A percentile compares a stretch with the other conserved stretches of the same genome.
These are phyloP conservation scores for Metschnikowia shivogae DNA, from an alignment of 805 yeast species.

Conservation along the genomic window DNA sequence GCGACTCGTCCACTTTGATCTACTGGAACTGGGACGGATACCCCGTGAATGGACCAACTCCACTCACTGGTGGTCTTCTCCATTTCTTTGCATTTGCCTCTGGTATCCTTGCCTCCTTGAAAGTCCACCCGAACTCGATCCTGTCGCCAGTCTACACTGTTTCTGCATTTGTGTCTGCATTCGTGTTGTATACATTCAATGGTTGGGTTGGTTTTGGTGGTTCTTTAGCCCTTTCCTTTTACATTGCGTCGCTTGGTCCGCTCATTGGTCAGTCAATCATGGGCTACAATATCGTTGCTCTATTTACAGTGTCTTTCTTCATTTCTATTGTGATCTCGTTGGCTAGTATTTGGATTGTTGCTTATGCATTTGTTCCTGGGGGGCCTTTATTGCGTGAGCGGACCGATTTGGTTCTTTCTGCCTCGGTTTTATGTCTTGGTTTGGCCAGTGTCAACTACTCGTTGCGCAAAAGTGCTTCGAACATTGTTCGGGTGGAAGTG, in stretches of 20 bases:
- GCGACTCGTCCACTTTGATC: constrained; percentile 84
- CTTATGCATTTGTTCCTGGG: constrained; percentile 97
- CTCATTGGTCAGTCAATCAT: constrained; percentile 54
- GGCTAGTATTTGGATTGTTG: constrained; percentile 95
- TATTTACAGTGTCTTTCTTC: constrained; percentile 48
- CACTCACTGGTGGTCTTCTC: constrained; percentile 77
- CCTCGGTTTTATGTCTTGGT: constrained; percentile 50
- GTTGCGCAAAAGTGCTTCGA: constrained; percentile 22
- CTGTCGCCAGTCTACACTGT: constrained; percentile 31
- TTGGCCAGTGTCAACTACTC: constrained; percentile 47
- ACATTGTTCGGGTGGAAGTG: constrained; percentile 20
- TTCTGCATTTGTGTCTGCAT: constrained; percentile 47
- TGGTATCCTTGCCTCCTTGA: constrained; percentile 41
- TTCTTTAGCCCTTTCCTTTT: constrained; percentile 57
- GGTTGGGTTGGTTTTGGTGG: constrained; percentile 79
- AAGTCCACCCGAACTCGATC: constrained; percentile 20
- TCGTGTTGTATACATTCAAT: constrained; percentile 44
- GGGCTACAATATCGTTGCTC: constrained; percentile 51
- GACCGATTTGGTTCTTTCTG: constrained; percentile 66
- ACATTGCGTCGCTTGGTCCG: constrained; percentile 60
- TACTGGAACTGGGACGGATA: constrained; percentile 97
- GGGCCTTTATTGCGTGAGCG: constrained; percentile 87
- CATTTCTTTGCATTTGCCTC: constrained; percentile 55
- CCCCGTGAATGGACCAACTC: constrained; percentile 81
- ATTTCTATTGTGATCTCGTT: constrained; percentile 54